Base-by-base conservation (phyloP, 805 yeast species). In the Pichia gijzeniarum region DNA sequence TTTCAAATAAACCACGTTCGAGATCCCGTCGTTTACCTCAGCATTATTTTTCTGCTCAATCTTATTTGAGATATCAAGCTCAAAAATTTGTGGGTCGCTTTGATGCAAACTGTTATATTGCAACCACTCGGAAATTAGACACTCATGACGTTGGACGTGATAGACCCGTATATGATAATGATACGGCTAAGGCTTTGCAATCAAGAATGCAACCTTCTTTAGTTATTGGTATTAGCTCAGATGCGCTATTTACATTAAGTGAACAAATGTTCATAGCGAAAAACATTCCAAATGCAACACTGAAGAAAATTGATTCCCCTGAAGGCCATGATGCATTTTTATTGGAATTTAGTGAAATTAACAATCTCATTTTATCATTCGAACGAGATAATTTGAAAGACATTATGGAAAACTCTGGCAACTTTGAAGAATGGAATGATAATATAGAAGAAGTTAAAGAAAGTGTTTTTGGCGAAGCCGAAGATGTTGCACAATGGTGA, bases 281-380 rank as follows among this genome's bases (percentile, higher is more conserved):
- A 35, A 69, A 79, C 57, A 76, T 93, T 48, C 90, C 89, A 7
- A 73, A 84, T 54, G 73, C 95, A 1, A 62, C 55, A 6, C 69
- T 93, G 52, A 79, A 81, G 53, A 79, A 80, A 56, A 81, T 93
- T 36, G 78, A 85, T 51, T 89, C 97, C 1, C 93, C 91, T 12
- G 99, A 93, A 56, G 99, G 99, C 16, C 99, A 93, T 60, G 99
- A 93, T 68, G 99, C 98, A 2, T 93, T 93, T 60, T 67, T 93
- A 49, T 71, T 93, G 40, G 99, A 93, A 63, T 93, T 93, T 63
- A 82, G 79, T 41, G 78, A 80, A 42, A 88, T 93, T 47, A 86
- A 93, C 61, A 70, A 75, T 32, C 70, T 82, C 52, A 79, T 95
- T 43, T 65, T 76, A 37, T 76, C 76, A 3, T 93, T 91, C 63